Evolutionary conservation across 2,329 filamentous ascomycete species (phyloP), one percentile per base, ranked within the genome.

Genomic region (Sporothrix inflata): DNA sequence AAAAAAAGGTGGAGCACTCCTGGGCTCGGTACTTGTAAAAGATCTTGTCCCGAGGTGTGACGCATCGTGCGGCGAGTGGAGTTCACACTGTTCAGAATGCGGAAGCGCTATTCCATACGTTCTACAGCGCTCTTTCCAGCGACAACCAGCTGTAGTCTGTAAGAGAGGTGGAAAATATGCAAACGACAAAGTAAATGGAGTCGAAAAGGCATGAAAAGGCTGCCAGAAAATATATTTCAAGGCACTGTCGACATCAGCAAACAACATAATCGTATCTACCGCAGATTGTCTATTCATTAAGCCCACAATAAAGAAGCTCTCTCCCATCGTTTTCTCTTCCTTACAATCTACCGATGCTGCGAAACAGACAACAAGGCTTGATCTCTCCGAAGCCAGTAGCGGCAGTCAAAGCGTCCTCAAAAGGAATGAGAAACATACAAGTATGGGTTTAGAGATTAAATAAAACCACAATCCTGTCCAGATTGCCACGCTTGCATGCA

Each of bases 311-410:
- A 16, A 24, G 9, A 24, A 19, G 24, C n/a, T 24, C 53, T 55
- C 53, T 55, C 3, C 21, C 12, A 30, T 30, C 30, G 30, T 16
- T 55, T 14, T 16, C 53, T 30, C 21, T 16, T 30, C 8, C 30
- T 30, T 6, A 5, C 9, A 21, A 68, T 69, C 30, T 69, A 57
- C 67, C 67, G 34, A 30, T 11, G 53, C 40, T 70, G 30, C 30
- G 9, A 47, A 30, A 27, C 16, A 27, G 24, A 49, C 9, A 45
- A 65, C 21, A 68, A 70, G 55, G 38, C 40, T 70, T 24, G 38
- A 61, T 70, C 68, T 61, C 69, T 70, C 61, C 61, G 40, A 66
- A 30, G 40, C 14, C 12, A 24, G 34, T 12, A 19, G 24, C 61
- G 42, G 40, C 21, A 65, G 38, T 42, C 60, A 45, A 42, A 45